Evolutionary conservation across 2,329 filamentous ascomycete species (phyloP).

Genomic region (Graphilbum fragrans): DNA sequence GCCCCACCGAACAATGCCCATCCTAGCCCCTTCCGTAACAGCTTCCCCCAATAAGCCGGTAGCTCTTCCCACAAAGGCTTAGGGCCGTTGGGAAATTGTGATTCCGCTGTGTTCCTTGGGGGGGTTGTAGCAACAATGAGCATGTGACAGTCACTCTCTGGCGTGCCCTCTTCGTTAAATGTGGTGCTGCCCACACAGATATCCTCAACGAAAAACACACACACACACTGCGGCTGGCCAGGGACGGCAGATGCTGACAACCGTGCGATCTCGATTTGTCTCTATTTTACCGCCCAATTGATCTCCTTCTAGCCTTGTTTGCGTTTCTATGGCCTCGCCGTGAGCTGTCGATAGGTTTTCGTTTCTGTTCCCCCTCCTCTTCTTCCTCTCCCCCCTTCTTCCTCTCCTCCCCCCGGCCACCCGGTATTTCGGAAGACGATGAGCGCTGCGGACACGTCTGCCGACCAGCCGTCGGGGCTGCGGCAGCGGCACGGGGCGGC

Average conservation of each 20-base stretch:
- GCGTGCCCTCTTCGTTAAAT: background rate
- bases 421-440: background rate
- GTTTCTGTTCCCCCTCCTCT: background rate
- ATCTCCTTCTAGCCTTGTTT: background rate
- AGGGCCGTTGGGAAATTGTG: slow-evolving; percentile 3
- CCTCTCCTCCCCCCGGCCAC: background rate
- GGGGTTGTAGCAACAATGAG: background rate
- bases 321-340: background rate
- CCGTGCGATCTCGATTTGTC: too few relatives aligned
- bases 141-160: background rate
- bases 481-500: slow-evolving; percentile 1
- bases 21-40: too few relatives aligned
- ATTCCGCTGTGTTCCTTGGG: background rate
- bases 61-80: background rate
- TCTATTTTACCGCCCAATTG: background rate
- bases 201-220: background rate
- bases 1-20: too few relatives aligned
- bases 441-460: background rate
- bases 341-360: background rate
- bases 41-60: too few relatives aligned
- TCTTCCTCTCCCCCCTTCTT: background rate
- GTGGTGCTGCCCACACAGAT: background rate
- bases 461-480: background rate
- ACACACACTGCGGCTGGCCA: too few relatives aligned
- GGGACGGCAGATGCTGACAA: too few relatives aligned